Evolutionary conservation across 2,329 filamentous ascomycete genomes (phyloP), one percentile per base, ranked within the genome.

Genomic region (Colletotrichum musicola): DNA sequence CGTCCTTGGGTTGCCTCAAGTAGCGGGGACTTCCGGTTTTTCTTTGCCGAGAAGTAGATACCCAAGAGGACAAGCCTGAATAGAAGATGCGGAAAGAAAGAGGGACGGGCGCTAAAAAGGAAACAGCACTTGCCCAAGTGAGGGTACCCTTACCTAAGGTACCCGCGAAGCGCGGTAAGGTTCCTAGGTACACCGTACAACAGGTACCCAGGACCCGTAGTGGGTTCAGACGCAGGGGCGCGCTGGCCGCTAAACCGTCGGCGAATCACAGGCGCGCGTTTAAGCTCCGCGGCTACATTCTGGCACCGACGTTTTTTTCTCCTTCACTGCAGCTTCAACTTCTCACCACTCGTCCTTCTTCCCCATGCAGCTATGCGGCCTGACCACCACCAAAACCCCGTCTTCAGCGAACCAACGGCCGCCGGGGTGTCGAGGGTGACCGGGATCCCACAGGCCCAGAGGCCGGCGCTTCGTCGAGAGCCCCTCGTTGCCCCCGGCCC

Each of bases 401-500:
- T 35, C 30, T 35, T 35, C 30, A 35, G 30, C 30, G 30, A 58
- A 58, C 18, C 22, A 14, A 22, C 14, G 40, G 35, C 27, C 10
- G 30, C 30, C 30, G 30, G 30, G 30, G 7, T 5, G 7, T 35
- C 20, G 35, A 6, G 38, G 35, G 35, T 13, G 18, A 44, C n/a
- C 27, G 60, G 38, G 51, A 16, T 7, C 12, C 56, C 62, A 40
- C 62, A 22, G 50, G 47, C 38, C n/a, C 40, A 35, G n/a, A 50
- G 73, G 74, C 73, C 74, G 72, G 77, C 75, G 76, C 75, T 72
- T 75, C 73, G 71, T 50, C 71, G 63, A 76, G 62, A 74, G 70
- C 77, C 77, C 78, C 77, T 79, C 75, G 51, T 78, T 77, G 70
- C 22, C 53, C 56, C 64, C 25, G 64, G 68, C 61, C 54, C 72